Evolutionary conservation across 2,329 filamentous ascomycete genomes (phyloP), one percentile per base, ranked within the genome.

Genomic region (Davidsoniella neocaledoniae): DNA sequence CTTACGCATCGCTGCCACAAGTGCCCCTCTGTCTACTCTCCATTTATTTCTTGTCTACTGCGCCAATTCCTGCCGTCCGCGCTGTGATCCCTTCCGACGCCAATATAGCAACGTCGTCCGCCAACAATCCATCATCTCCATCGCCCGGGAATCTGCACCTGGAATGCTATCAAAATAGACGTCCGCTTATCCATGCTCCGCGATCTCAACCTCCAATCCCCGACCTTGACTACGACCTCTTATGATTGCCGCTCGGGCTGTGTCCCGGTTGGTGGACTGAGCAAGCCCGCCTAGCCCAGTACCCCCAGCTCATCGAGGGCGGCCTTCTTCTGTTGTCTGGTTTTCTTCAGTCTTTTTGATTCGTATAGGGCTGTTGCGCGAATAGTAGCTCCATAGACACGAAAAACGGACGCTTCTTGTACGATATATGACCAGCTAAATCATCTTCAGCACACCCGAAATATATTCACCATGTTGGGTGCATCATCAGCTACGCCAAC

Each of bases 401-500:
- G 29, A 33, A 2, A 33, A 33, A 33, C 8, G 29, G 29, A 12
- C 29, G 29, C 29, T 12, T 33, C 29, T 23, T 33, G 29, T 33
- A 12, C 9, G 29, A 33, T 33, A 33, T 12, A 33, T 33, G 29
- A 33, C 29, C 12, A 2, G 29, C 29, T 25, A 26, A 40, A 39
- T 36, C 21, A 23, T 21, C 21, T 21, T 12, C 21, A 48, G 14
- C 16, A 14, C 38, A 16, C 23, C 25, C 33, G 5, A 10, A 26
- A 45, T 16, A 7, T 37, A 14, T 38, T 42, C 59, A 62, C 66
- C 62, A 73, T 73, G 67, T 65, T 74, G 63, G 70, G 69, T 63
- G 66, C 69, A 61, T 53, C 51, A 21, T 72, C 72, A 56, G 66
- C 68, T 57, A 72, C 69, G 55, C 69, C 72, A 59, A 69, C 69